Evolutionary conservation across 306 rosid genomes (phyloP).

Genomic region (Phaseolus lunatus): DNA sequence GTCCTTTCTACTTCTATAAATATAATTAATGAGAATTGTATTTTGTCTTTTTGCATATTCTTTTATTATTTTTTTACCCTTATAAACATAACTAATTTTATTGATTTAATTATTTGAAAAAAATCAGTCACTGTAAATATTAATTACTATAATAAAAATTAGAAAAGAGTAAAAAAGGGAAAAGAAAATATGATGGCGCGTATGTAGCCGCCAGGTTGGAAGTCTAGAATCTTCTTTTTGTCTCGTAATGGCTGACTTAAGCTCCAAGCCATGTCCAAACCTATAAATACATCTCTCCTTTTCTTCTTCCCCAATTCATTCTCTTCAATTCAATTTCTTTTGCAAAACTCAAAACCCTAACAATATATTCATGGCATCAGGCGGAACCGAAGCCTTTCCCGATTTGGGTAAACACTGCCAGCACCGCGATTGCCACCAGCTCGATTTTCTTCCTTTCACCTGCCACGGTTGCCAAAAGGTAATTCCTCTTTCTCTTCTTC

Average conservation of each 20-base stretch:
- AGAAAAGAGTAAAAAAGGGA: too few relatives aligned
- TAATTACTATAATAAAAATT: too few relatives aligned
- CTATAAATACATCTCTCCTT: constrained; percentile 33
- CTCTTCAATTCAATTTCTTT: background rate
- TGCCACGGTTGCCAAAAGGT: constrained; percentile 78
- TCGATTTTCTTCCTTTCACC: constrained; percentile 88
- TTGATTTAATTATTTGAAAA: too few relatives aligned
- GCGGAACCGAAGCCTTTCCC: constrained; percentile 95
- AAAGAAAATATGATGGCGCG: background rate
- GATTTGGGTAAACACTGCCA: constrained; percentile 91
- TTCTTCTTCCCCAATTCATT: background rate
- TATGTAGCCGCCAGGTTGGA: constrained; percentile 31
- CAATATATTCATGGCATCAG: constrained; percentile 58
- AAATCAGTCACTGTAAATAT: too few relatives aligned
- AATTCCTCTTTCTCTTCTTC: background rate
- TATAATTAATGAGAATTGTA: too few relatives aligned
- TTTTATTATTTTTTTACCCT: too few relatives aligned
- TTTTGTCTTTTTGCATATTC: too few relatives aligned
- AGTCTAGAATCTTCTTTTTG: constrained; percentile 39
- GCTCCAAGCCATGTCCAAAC: constrained; percentile 46
- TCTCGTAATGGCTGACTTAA: constrained; percentile 25
- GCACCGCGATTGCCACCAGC: constrained; percentile 68
- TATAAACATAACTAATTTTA: too few relatives aligned
- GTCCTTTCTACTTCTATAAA: too few relatives aligned
- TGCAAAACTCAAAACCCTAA: background rate